Evolutionary conservation across 78 protist species (phyloP).

Genomic region (Dictyostelium purpureum): DNA sequence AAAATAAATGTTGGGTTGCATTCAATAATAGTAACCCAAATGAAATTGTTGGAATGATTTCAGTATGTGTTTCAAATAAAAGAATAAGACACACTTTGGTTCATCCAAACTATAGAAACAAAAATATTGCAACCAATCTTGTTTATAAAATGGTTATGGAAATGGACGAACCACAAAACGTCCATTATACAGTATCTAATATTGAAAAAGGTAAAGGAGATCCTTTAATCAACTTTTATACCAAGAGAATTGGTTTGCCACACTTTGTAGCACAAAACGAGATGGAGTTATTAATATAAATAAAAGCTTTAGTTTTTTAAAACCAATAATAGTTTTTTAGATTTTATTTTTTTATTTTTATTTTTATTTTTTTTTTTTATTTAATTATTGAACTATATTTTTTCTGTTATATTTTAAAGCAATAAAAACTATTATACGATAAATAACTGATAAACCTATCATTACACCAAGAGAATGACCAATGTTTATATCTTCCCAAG

Average conservation of each 20-base stretch:
- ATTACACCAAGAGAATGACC: not conserved
- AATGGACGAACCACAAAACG: not conserved
- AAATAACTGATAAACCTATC: not conserved
- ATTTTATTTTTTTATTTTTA: too few relatives aligned
- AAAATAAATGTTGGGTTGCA: not conserved
- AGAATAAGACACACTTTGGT: conserved; percentile 16
- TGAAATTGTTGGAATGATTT: not conserved
- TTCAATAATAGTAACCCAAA: not conserved
- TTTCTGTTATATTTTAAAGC: conserved; percentile 16
- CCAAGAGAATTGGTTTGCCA: not conserved
- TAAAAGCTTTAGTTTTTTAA: too few relatives aligned
- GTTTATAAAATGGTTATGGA: not conserved
- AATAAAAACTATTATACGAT: not conserved
- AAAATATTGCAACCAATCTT: not conserved
- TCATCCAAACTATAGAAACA: not conserved
- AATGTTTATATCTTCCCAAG: conserved; percentile 23
- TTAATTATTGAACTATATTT: conserved; percentile 17
- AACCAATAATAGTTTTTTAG: too few relatives aligned
- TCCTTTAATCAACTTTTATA: not conserved
- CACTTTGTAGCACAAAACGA: not conserved
- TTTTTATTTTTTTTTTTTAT: too few relatives aligned
- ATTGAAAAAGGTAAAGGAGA: not conserved
- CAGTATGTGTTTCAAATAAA: not conserved
- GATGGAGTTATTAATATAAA: not conserved
- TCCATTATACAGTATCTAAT: not conserved